These are phyloP conservation scores for Schizophyllum amplum DNA, from an alignment of 1,284 basidiomycete species.

Conservation along the genomic window DNA sequence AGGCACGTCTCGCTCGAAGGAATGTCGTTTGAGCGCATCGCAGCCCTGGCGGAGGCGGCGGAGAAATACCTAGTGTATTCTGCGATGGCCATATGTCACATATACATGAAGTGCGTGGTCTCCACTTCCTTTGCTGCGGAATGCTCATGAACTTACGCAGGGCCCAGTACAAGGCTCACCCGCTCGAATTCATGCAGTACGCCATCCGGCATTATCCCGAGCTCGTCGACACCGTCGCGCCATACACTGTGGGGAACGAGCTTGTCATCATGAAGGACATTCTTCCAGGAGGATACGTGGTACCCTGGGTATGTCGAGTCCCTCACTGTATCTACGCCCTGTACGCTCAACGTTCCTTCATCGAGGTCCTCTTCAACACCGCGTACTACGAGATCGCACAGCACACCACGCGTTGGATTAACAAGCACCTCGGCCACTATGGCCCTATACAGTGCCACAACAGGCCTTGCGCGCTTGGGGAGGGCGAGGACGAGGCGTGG, in stretches of 20 bases:
- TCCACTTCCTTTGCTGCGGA: background rate
- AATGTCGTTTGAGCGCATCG: conserved; percentile 11
- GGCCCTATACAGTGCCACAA: no score
- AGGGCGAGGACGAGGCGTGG: no score
- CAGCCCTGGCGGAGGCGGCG: conserved; percentile 16
- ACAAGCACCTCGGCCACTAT: no score
- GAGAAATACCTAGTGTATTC: conserved; percentile 19
- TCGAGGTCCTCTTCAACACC: no score
- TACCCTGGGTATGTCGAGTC: no score
- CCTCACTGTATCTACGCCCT: no score
- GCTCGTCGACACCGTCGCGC: conserved; percentile 15
- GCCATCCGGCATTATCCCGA: conserved; percentile 16
- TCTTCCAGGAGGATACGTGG: no score
- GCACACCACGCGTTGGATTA: no score
- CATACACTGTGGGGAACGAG: conserved; percentile 9
- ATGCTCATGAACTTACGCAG: background rate
- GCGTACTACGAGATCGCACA: no score
- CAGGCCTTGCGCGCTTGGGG: no score
- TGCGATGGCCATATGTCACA: conserved; percentile 16
- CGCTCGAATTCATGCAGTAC: conserved; percentile 14
- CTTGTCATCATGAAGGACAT: no score
- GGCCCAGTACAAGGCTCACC: conserved; percentile 9
- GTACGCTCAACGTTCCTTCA: no score
- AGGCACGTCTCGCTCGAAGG: conserved; percentile 13
- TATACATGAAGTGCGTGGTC: conserved; percentile 14